Conservation (phyloP, 1,284 basidiomycete genomes). For the Phlebopus sp. region DNA sequence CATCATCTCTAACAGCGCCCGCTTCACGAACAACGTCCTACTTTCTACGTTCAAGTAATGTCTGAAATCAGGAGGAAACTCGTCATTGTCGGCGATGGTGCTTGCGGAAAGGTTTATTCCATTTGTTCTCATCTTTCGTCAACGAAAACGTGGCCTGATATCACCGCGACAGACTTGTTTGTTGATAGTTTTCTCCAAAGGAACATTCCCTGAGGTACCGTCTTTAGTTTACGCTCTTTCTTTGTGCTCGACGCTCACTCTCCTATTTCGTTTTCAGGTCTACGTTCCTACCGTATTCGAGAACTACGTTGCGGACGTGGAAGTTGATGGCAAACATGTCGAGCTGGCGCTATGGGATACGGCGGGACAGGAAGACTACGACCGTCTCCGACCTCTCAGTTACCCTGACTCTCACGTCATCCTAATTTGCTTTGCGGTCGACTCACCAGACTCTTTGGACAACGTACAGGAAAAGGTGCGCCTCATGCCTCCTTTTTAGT, state of each 20-base stretch:
- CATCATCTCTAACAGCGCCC: conserved; percentile 36
- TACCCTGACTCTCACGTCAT: conserved; percentile 94
- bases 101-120: conserved; percentile 69
- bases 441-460: conserved; percentile 89
- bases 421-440: conserved; percentile 91
- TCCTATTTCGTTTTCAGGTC: conserved; percentile 50
- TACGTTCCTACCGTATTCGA: conserved; percentile 94
- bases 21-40: conserved; percentile 29
- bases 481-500: conserved; percentile 9
- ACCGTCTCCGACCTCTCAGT: conserved; percentile 86
- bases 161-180: conserved; percentile 61
- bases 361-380: conserved; percentile 88
- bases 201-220: conserved; percentile 87
- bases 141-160: conserved; percentile 21
- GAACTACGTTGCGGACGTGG: conserved; percentile 87
- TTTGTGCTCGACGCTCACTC: not conserved
- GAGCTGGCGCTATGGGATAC: conserved; percentile 96
- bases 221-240: conserved; percentile 1
- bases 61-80: conserved; percentile 77
- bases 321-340: conserved; percentile 89
- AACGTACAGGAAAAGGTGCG: conserved; percentile 94
- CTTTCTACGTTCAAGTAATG: conserved; percentile 43
- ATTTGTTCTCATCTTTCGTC: conserved; percentile 2
- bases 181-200: conserved; percentile 86
- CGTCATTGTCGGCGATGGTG: conserved; percentile 80